These are phyloP conservation scores for Hondaea fermentalgiana DNA, from an alignment of 108 stramenopile genomes.

Conservation along the genomic window DNA sequence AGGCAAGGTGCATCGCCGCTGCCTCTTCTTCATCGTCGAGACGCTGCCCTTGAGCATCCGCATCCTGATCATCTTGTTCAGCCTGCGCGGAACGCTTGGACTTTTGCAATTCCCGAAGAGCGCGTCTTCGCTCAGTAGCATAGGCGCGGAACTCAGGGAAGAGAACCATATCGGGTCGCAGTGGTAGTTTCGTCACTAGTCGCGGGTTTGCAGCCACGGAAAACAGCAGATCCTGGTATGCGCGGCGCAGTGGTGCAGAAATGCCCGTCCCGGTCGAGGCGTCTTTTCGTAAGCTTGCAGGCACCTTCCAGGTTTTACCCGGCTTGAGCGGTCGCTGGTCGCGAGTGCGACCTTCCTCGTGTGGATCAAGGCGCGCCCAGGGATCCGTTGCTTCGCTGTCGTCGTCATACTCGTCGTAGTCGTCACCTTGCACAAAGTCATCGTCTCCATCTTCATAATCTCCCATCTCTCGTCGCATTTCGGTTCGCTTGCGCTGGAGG, in stretches of 20 bases:
- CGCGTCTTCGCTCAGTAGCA: not conserved
- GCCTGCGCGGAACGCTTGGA: not conserved
- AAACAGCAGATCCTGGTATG: not conserved
- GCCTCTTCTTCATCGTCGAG: slow-evolving; percentile 24
- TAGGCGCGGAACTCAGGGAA: not conserved
- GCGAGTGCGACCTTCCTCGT: not conserved
- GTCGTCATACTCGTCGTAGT: not conserved
- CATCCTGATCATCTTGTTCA: slow-evolving; percentile 22
- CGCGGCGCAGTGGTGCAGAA: not conserved
- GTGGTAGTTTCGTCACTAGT: not conserved
- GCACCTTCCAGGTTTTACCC: slow-evolving; percentile 18
- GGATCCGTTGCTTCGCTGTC: slow-evolving; percentile 28
- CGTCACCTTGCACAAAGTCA: not conserved
- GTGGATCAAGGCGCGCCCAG: slow-evolving; percentile 29
- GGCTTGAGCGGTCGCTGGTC: not conserved
- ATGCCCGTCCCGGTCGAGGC: slow-evolving; percentile 27
- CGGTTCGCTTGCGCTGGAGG: not conserved
- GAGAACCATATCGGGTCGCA: not conserved
- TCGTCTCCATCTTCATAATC: not conserved
- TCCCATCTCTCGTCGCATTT: not conserved
- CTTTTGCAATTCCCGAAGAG: not conserved
- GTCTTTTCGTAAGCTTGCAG: slow-evolving; percentile 24
- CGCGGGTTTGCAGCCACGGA: not conserved
- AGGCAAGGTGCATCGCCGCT: not conserved
- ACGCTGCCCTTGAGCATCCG: not conserved